These are phyloP conservation scores for Forsythia viridissima DNA, from an alignment of 257 asterid genomes.

Conservation along the genomic window DNA sequence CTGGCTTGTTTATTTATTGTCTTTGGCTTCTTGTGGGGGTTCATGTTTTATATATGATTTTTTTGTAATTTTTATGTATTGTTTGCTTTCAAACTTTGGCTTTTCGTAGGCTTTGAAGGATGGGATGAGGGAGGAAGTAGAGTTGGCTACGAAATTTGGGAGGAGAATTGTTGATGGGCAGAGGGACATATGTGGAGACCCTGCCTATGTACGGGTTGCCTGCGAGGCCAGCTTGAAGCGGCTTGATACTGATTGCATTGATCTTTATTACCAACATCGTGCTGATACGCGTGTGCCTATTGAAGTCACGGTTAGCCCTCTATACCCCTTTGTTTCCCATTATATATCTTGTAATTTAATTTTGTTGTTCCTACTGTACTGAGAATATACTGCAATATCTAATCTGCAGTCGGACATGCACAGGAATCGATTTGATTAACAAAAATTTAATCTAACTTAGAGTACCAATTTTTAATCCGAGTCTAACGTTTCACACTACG, in stretches of 20 bases:
- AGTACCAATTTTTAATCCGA: too few species aligned
- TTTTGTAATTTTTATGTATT: background rate
- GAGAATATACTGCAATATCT: too few species aligned
- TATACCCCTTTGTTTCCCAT: background rate
- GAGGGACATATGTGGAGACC: slow-evolving; percentile 38
- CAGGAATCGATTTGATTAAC: too few species aligned
- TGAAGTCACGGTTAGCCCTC: slow-evolving; percentile 44
- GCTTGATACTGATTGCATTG: slow-evolving; percentile 42
- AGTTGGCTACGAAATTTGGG: slow-evolving; percentile 47
- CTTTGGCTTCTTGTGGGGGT: too few species aligned
- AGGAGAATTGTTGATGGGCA: slow-evolving; percentile 8
- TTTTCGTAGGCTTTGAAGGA: slow-evolving; percentile 40
- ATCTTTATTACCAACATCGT: slow-evolving; percentile 46
- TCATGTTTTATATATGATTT: too few species aligned
- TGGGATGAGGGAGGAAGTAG: slow-evolving; percentile 36
- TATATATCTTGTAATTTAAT: background rate
- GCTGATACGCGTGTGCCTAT: slow-evolving; percentile 41
- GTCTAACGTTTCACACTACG: too few species aligned
- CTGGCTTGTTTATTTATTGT: too few species aligned
- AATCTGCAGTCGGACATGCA: too few species aligned
- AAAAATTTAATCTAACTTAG: too few species aligned
- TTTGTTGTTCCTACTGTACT: too few species aligned
- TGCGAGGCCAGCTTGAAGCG: slow-evolving; percentile 51
- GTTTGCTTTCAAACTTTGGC: background rate
- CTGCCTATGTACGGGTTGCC: slow-evolving; percentile 38